Conservation (phyloP, 768 basidiomycete genomes). For the Scleroderma citrinum region DNA sequence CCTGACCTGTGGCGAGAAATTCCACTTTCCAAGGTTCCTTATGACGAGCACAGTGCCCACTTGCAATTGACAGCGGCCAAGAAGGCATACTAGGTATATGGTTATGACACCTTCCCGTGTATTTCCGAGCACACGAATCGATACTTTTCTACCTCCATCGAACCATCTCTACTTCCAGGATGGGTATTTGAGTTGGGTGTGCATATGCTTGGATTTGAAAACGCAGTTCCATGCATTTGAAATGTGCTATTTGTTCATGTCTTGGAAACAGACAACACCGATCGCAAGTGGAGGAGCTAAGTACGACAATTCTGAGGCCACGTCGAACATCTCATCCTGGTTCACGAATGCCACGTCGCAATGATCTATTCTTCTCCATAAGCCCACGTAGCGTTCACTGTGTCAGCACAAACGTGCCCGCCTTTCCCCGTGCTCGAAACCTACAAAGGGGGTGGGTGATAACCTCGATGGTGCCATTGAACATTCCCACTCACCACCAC, state of each 20-base stretch:
- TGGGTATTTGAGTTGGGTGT: too few relatives aligned
- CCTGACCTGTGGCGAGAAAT: constrained; percentile 98
- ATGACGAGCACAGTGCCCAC: constrained; percentile 93
- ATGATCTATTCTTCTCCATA: neutral
- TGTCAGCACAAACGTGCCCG: neutral
- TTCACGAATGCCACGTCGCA: constrained; percentile 2
- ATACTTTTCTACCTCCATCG: neutral
- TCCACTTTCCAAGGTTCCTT: constrained; percentile 81
- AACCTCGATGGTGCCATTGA: neutral
- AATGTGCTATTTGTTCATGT: neutral
- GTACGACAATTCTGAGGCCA: neutral
- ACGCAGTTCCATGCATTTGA: neutral
- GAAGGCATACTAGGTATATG: constrained; percentile 50
- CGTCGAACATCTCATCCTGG: neutral
- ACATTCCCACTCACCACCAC: neutral
- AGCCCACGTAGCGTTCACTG: neutral
- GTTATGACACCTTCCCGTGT: constrained; percentile 7
- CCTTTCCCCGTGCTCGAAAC: neutral
- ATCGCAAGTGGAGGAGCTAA: too few relatives aligned
- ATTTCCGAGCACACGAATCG: constrained; percentile 1
- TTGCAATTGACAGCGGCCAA: constrained; percentile 79
- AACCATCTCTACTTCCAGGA: neutral
- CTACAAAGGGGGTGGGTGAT: neutral
- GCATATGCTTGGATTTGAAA: neutral
- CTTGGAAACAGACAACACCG: too few relatives aligned